These are phyloP conservation scores for Fusarium bulbicola DNA, from an alignment of 2,329 filamentous ascomycete species.

Conservation along the genomic window DNA sequence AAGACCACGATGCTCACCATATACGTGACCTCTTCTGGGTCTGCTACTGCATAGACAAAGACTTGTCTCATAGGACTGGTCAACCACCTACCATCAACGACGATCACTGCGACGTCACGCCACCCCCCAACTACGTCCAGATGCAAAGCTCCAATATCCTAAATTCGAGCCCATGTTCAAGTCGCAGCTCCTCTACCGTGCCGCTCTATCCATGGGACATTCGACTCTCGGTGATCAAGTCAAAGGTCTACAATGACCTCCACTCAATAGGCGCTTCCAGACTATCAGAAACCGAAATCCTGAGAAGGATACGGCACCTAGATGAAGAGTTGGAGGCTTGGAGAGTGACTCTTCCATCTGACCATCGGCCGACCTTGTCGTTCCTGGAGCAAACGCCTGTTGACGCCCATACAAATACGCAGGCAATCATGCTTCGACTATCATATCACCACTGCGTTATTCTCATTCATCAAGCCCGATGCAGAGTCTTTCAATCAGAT, in stretches of 20 bases:
- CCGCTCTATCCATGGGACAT: constrained; percentile 2
- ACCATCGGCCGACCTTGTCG: not conserved
- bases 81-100: constrained; percentile 4
- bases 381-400: not conserved
- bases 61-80: not conserved
- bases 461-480: not conserved
- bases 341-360: not conserved
- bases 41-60: constrained; percentile 22
- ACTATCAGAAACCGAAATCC: not conserved
- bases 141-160: constrained; percentile 1
- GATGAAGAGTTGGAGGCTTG: constrained; percentile 22
- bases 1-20: not conserved
- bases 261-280: not conserved
- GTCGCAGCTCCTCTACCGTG: not conserved
- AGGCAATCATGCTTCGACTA: constrained; percentile 1
- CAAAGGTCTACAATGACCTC: not conserved
- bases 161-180: rapidly evolving
- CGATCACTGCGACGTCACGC: not conserved
- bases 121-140: not conserved
- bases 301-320: not conserved
- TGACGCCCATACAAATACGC: not conserved
- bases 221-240: not conserved
- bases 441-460: constrained; percentile 6
- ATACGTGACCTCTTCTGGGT: constrained; percentile 13
- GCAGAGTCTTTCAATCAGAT: not conserved